Evolutionary conservation across 306 rosid genomes (phyloP).

Genomic region (Betula pendula): DNA sequence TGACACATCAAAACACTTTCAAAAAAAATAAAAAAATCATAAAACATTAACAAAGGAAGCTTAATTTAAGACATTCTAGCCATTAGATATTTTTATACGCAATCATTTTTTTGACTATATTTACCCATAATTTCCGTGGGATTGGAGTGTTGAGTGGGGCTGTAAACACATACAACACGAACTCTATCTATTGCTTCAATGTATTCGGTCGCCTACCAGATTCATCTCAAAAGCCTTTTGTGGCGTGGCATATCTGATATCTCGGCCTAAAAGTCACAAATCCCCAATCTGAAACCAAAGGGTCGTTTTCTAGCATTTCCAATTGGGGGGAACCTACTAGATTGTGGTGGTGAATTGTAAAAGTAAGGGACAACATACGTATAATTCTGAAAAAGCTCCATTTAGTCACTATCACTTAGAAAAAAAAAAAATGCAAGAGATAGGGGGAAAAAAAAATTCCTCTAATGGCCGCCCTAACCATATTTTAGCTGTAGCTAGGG

Average conservation of each 20-base stretch:
- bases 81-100: no score
- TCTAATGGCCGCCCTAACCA: slow-evolving; percentile 1
- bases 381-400: background rate
- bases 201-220: background rate
- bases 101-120: background rate
- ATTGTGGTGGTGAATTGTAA: background rate
- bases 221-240: background rate
- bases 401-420: background rate
- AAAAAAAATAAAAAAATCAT: no score
- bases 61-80: no score
- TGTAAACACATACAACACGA: background rate
- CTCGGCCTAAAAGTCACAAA: background rate
- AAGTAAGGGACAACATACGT: background rate
- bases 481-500: background rate
- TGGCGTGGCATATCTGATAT: background rate
- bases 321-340: background rate
- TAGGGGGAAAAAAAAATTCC: no score
- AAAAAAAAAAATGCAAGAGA: background rate
- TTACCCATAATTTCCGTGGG: background rate
- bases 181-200: background rate
- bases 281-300: background rate
- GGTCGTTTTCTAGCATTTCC: background rate
- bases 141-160: background rate
- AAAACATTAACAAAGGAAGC: no score
- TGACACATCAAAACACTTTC: no score